Conservation (phyloP, 371 early-diverging fungal species). For the Rhizopus microsporus region DNA sequence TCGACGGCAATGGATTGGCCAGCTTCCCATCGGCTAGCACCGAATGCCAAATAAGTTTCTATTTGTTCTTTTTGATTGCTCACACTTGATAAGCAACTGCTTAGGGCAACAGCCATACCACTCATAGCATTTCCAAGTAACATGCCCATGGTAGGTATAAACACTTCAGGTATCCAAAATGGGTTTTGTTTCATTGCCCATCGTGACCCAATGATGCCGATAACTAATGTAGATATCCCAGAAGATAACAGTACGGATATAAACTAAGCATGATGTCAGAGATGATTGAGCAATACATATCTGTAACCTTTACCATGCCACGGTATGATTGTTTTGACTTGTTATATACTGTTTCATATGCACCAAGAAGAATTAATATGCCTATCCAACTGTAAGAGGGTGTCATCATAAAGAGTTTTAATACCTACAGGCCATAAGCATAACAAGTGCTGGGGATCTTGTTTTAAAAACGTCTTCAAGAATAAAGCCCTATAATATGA, state of each 20-base stretch:
- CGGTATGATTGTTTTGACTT: constrained; percentile 50
- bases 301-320: constrained; percentile 46
- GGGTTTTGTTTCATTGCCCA: constrained; percentile 72
- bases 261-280: constrained; percentile 25
- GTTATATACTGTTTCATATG: constrained; percentile 56
- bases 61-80: constrained; percentile 66
- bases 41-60: constrained; percentile 73
- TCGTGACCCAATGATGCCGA: constrained; percentile 62
- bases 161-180: constrained; percentile 71
- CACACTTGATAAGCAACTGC: constrained; percentile 46
- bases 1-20: constrained; percentile 68
- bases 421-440: background rate
- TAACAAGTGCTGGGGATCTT: constrained; percentile 50
- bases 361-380: constrained; percentile 43
- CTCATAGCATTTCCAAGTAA: constrained; percentile 80
- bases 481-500: background rate
- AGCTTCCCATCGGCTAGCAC: constrained; percentile 85
- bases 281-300: background rate
- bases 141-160: constrained; percentile 86
- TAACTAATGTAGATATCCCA: constrained; percentile 41
- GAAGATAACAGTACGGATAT: constrained; percentile 48
- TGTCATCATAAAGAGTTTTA: background rate
- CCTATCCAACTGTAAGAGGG: constrained; percentile 15
- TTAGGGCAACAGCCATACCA: constrained; percentile 74
- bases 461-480: constrained; percentile 24